Conservation (phyloP, 129 eudicot genomes). For the Daucus carota region DNA sequence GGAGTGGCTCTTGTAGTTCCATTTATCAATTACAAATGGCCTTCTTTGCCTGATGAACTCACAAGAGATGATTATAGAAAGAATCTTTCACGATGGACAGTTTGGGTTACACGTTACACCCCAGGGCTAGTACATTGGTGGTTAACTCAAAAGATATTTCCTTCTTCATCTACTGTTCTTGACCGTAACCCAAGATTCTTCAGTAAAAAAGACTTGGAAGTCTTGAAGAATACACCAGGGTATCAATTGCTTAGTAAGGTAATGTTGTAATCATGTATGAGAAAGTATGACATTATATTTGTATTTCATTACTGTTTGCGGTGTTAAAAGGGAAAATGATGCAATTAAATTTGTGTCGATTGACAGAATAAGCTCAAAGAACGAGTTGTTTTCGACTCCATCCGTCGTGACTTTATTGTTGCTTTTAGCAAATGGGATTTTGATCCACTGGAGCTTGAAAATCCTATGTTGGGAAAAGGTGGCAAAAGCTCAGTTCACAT, state of each 20-base stretch:
- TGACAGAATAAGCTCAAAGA: constrained; percentile 59
- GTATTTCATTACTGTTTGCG: neutral
- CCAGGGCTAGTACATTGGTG: constrained; percentile 94
- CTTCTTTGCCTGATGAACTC: constrained; percentile 62
- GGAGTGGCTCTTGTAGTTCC: constrained; percentile 86
- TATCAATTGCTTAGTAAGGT: constrained; percentile 88
- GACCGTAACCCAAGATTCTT: constrained; percentile 78
- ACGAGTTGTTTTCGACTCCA: constrained; percentile 52
- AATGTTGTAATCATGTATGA: constrained; percentile 4
- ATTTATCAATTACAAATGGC: constrained; percentile 74
- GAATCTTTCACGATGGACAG: constrained; percentile 41
- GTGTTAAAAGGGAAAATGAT: constrained; percentile 1
- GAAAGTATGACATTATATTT: neutral
- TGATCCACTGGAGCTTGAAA: constrained; percentile 56
- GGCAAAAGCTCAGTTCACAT: constrained; percentile 45
- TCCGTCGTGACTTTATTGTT: constrained; percentile 59
- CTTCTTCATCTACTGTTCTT: constrained; percentile 75
- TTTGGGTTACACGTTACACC: constrained; percentile 42
- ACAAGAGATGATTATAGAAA: constrained; percentile 71
- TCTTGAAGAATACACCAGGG: constrained; percentile 82
- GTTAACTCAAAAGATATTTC: constrained; percentile 80
- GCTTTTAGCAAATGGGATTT: constrained; percentile 96
- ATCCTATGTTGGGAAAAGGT: constrained; percentile 50
- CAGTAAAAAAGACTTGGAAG: constrained; percentile 63
- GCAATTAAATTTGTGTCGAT: constrained; percentile 6